Evolutionary conservation across 176 grass and related monocot genomes (phyloP).

Genomic region (Oryza nivara): DNA sequence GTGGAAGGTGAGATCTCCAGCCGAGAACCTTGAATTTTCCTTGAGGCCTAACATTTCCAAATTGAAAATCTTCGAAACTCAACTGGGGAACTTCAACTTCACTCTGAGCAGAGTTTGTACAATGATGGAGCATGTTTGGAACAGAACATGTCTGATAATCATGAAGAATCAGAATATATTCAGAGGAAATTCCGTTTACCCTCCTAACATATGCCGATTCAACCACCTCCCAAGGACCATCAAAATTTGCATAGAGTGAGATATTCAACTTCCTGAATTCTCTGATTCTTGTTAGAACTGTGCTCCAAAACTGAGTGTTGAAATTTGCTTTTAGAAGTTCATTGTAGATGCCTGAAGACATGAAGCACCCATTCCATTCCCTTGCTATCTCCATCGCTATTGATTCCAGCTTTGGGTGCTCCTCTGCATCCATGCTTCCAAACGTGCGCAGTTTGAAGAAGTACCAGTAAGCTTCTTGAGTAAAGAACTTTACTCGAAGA

Average conservation of each 20-base stretch:
- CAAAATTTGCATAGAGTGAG: neutral
- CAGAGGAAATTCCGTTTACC: neutral
- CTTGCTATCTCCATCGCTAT: slow-evolving; percentile 17
- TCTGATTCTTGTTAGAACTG: neutral
- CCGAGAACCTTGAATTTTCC: slow-evolving; percentile 19
- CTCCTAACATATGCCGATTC: neutral
- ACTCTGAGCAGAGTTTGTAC: neutral
- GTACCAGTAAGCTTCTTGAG: slow-evolving; percentile 25
- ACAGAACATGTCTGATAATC: neutral
- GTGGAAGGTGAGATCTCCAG: slow-evolving; percentile 26
- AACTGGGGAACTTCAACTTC: neutral
- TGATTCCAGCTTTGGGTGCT: neutral
- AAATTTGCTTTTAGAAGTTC: no score
- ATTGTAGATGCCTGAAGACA: neutral
- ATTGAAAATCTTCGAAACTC: neutral
- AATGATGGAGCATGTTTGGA: neutral
- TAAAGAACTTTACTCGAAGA: neutral
- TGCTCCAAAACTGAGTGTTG: neutral
- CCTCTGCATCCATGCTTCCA: neutral
- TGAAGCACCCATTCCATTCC: neutral
- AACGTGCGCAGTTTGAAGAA: slow-evolving; percentile 27
- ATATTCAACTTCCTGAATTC: neutral
- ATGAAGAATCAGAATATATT: neutral
- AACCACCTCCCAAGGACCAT: neutral
- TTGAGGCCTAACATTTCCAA: neutral